Percentiles rank a stretch among this genome's conserved stretches.
phyloP scores from a whole-genome alignment of 768 basidiomycete species.

The Naganishia friedmannii region DNA sequence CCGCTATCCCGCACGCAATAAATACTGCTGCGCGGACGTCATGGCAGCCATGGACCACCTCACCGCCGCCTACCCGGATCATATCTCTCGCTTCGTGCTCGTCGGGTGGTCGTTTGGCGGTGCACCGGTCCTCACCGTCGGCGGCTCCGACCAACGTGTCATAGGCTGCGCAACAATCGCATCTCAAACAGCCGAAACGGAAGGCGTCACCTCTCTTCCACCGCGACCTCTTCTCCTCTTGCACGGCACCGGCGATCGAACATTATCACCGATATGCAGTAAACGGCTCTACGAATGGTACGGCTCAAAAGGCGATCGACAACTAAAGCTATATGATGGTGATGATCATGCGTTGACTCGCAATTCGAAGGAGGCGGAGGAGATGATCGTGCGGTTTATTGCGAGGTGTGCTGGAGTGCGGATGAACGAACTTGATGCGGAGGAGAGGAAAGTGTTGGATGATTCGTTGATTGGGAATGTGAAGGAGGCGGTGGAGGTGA shows the following conservation, averaged over 20 bases:
- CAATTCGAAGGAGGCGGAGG: background rate
- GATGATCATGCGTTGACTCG: background rate
- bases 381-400: background rate
- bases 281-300: conserved; percentile 1
- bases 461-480: background rate
- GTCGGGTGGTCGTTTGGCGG: conserved; percentile 13
- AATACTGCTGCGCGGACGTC: conserved; percentile 12
- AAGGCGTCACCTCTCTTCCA: background rate
- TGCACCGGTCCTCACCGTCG: conserved; percentile 6
- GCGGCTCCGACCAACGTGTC: background rate
- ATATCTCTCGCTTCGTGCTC: background rate
- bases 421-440: background rate
- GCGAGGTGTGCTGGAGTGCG: background rate
- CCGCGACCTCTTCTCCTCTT: background rate
- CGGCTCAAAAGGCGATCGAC: background rate
- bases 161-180: background rate
- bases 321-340: background rate
- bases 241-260: background rate
- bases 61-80: background rate
- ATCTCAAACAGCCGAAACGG: background rate
- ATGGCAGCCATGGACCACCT: background rate
- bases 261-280: background rate
- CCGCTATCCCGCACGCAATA: conserved; percentile 12
- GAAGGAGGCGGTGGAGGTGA: background rate
- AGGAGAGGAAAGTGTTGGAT: background rate